Conservation (phyloP, 73 alveolate species). For the Paramecium sonneborni region DNA sequence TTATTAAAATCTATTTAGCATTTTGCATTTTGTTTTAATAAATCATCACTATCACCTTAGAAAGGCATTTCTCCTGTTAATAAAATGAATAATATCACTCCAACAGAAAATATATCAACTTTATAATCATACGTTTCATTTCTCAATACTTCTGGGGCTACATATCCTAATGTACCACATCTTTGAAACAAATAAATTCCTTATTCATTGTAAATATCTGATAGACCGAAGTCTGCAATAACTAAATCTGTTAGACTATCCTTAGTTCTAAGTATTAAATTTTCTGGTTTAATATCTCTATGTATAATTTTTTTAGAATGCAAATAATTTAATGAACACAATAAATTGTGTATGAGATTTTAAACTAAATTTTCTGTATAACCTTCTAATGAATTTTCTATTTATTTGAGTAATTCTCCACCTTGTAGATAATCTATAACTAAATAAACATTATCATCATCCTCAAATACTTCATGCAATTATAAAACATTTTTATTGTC, state of each 20-base stretch:
- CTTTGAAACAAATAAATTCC: background rate
- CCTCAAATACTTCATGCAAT: constrained; percentile 7
- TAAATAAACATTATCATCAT: background rate
- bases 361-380: background rate
- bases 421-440: background rate
- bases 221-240: constrained; percentile 59
- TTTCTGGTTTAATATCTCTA: constrained; percentile 60
- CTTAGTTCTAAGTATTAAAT: constrained; percentile 3
- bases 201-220: constrained; percentile 13
- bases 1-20: background rate
- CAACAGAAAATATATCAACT: constrained; percentile 76
- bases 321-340: background rate
- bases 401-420: background rate
- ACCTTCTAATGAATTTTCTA: background rate
- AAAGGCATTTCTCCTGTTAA: constrained; percentile 61
- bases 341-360: background rate
- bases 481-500: background rate
- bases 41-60: background rate
- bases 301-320: constrained; percentile 50
- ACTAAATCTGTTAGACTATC: constrained; percentile 35
- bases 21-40: background rate
- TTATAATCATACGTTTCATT: constrained; percentile 77
- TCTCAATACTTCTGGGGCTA: constrained; percentile 74
- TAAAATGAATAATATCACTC: constrained; percentile 75
- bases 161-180: constrained; percentile 48